Evolutionary conservation across 139 green algal genomes (phyloP).

Genomic region (Closterium sp.): DNA sequence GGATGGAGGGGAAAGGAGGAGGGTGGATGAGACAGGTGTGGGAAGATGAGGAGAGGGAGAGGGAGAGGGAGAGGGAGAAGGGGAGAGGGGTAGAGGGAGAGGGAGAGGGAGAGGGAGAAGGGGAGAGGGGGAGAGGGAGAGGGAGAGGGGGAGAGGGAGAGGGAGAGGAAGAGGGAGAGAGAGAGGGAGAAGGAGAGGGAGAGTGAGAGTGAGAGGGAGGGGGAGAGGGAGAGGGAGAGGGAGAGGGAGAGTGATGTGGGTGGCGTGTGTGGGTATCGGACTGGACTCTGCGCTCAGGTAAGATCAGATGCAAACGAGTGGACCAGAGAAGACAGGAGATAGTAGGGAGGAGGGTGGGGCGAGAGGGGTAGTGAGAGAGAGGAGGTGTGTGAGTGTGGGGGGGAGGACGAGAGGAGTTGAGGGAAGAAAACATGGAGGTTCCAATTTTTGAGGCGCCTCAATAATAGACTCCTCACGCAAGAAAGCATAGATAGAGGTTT

Average conservation of each 20-base stretch:
- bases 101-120: background rate
- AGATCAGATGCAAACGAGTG: background rate
- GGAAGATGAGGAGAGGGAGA: background rate
- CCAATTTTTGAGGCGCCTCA: no score
- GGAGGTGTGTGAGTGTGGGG: background rate
- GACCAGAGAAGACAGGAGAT: background rate
- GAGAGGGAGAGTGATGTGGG: background rate
- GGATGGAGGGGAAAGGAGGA: background rate
- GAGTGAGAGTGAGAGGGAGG: background rate
- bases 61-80: background rate
- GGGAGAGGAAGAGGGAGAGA: background rate
- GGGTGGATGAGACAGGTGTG: background rate
- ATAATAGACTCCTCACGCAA: no score
- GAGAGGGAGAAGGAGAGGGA: slow-evolving; percentile 4
- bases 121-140: background rate
- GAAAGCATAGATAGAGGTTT: no score
- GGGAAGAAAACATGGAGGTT: no score
- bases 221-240: background rate
- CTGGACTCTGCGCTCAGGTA: background rate
- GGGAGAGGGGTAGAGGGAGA: background rate
- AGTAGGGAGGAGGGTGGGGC: background rate
- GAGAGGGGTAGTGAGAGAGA: no score
- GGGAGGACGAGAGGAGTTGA: no score
- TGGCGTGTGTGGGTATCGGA: background rate
- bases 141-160: background rate